Conservation (phyloP, 2,329 filamentous ascomycete genomes). For the Cladosporium phlei region DNA sequence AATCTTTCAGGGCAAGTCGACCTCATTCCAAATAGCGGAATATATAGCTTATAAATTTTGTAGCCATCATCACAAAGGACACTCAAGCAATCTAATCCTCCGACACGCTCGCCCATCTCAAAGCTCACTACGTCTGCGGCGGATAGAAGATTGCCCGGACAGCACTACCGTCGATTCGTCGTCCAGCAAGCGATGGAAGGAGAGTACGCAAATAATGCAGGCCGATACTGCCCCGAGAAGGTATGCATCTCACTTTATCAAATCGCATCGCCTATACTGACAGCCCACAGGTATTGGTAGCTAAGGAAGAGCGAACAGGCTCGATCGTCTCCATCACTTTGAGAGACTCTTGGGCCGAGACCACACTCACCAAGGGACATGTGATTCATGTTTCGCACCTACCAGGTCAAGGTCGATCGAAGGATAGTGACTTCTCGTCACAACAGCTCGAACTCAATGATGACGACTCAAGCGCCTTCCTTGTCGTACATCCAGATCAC, state of each 20-base stretch:
- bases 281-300: slow-evolving; percentile 63
- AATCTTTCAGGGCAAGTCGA: slow-evolving; percentile 50
- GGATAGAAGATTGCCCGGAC: neutral
- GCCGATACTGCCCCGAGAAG: slow-evolving; percentile 57
- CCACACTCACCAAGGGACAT: slow-evolving; percentile 65
- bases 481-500: slow-evolving; percentile 92
- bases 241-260: slow-evolving; percentile 57
- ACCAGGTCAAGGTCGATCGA: slow-evolving; percentile 56
- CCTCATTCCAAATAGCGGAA: slow-evolving; percentile 19
- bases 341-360: slow-evolving; percentile 82
- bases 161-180: slow-evolving; percentile 58
- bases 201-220: slow-evolving; percentile 61
- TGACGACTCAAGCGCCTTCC: slow-evolving; percentile 60
- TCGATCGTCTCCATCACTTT: slow-evolving; percentile 65
- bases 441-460: slow-evolving; percentile 74
- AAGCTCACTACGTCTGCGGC: neutral
- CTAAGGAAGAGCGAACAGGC: slow-evolving; percentile 71
- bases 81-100: slow-evolving; percentile 14
- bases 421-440: slow-evolving; percentile 43
- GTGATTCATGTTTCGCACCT: slow-evolving; percentile 69
- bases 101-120: neutral
- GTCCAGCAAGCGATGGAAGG: slow-evolving; percentile 68
- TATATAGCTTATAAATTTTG: slow-evolving; percentile 33
- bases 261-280: slow-evolving; percentile 42
- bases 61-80: slow-evolving; percentile 24